Percentiles rank a stretch among this genome's conserved stretches.
These are phyloP conservation scores for Cercospora canescens DNA, from an alignment of 2,329 filamentous ascomycete species.

Conservation along the genomic window DNA sequence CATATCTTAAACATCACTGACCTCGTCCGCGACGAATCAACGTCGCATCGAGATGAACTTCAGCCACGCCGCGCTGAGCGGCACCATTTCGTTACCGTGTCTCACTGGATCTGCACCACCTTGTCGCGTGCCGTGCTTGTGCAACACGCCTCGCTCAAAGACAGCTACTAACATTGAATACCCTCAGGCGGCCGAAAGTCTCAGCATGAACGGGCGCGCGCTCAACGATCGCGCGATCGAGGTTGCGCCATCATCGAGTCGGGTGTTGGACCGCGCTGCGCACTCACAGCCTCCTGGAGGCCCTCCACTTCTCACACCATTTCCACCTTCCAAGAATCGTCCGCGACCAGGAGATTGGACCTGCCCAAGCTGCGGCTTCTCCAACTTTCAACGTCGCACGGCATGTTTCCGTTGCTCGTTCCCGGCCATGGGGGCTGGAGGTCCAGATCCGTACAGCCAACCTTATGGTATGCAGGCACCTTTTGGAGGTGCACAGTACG, in stretches of 20 bases:
- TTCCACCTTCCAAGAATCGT: slow-evolving; percentile 97
- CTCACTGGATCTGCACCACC: slow-evolving; percentile 15
- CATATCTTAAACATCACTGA: not conserved
- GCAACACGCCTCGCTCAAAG: slow-evolving; percentile 7
- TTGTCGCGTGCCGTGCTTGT: slow-evolving; percentile 17
- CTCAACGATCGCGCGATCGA: slow-evolving; percentile 99
- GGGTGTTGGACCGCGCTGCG: slow-evolving; percentile 90
- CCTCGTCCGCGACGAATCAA: not conserved
- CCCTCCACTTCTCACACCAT: slow-evolving; percentile 77
- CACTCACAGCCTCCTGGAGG: slow-evolving; percentile 52
- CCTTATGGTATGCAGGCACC: slow-evolving; percentile 45
- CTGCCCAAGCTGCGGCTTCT: slow-evolving; percentile 97
- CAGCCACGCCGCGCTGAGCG: slow-evolving; percentile 9
- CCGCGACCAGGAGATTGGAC: slow-evolving; percentile 98
- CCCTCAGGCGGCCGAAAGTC: slow-evolving; percentile 82
- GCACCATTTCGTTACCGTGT: slow-evolving; percentile 11
- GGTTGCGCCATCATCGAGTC: slow-evolving; percentile 94
- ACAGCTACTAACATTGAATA: slow-evolving; percentile 15
- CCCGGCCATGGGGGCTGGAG: slow-evolving; percentile 79
- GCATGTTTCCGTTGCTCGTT: slow-evolving; percentile 99
- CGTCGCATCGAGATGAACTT: slow-evolving; percentile 7
- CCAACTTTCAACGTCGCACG: slow-evolving; percentile 97
- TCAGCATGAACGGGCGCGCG: slow-evolving; percentile 98
- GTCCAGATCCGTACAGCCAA: slow-evolving; percentile 59
- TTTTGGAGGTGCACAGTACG: slow-evolving; percentile 43